Base-by-base conservation (phyloP, 192 early-diverging fungal species). In the Lunasporangiospora selenospora region DNA sequence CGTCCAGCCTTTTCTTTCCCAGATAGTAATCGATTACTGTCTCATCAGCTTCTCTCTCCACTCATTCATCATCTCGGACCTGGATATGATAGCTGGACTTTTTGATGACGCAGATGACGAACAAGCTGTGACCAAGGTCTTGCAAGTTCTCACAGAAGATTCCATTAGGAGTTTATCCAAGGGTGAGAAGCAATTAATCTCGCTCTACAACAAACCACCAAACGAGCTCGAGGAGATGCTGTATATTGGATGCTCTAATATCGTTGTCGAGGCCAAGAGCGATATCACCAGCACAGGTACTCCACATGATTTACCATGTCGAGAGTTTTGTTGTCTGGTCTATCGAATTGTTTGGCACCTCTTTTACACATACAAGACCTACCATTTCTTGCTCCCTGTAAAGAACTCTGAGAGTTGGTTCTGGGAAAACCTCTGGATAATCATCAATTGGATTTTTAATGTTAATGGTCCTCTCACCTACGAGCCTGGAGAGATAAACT, bases 401-500 rank as follows among this genome's bases (percentile, higher is more conserved):
- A 11, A 40, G 52, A n/a, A 38, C 19, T 31, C 29, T 11, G 52
- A 53, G 52, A 27, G 5, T 36, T 40, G 52, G 52, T 53, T 27
- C 27, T 3, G 18, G 18, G 37, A 38, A 13, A 37, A 53, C 52
- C 52, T 27, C 23, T 40, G 37, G 38, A 31, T 12, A 18, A 53
- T 38, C 18, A 27, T 40, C 36, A 18, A 53, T 24, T 34, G 40
- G 1, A 40, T 53, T 23, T 40, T 53, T 26, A 53, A 37, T 31
- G 38, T 53, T 18, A 34, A 19, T n/a, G 37, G 27, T 12, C 24
- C 19, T 9, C 31, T 40, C 37, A 37, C 23, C 10, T 53, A 53
- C 32, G 21, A 53, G 19, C 52, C 52, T 6, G 52, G 52, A 34
- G 33, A 53, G 26, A 26, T 53, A 2, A 26, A 26, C 33, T 53